phyloP scores from a whole-genome alignment of 1,139 yeast genomes.

The Taphrina flavorubra region DNA sequence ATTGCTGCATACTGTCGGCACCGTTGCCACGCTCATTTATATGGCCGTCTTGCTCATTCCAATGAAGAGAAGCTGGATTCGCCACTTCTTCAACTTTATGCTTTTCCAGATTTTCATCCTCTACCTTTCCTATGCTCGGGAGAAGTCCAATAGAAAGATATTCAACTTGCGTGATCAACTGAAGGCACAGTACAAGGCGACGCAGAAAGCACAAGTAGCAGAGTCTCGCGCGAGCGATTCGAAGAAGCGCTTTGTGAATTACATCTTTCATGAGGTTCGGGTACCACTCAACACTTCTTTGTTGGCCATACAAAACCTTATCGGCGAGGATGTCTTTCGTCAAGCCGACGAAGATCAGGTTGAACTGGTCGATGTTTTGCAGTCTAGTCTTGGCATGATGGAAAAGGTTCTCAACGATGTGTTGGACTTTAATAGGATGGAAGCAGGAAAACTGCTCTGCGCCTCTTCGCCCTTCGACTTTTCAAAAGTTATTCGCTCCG shows the following conservation, averaged over 20 bases:
- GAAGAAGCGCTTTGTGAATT: constrained; percentile 37
- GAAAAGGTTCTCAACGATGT: constrained; percentile 39
- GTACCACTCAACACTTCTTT: constrained; percentile 38
- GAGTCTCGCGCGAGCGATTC: constrained; percentile 36
- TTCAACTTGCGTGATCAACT: constrained; percentile 33
- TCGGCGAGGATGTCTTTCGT: constrained; percentile 38
- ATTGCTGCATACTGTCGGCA: constrained; percentile 14
- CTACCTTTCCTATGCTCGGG: constrained; percentile 32
- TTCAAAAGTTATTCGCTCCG: constrained; percentile 32
- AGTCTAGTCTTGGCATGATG: constrained; percentile 39
- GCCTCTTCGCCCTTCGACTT: constrained; percentile 37
- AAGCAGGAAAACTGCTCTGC: constrained; percentile 37
- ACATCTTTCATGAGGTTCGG: constrained; percentile 40
- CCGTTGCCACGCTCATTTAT: constrained; percentile 14
- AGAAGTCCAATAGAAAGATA: constrained; percentile 29
- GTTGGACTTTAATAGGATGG: constrained; percentile 40
- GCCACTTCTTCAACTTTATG: constrained; percentile 31
- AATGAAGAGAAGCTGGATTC: constrained; percentile 18
- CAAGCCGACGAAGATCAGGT: constrained; percentile 26
- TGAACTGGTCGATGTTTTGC: constrained; percentile 38
- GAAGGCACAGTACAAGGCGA: constrained; percentile 37
- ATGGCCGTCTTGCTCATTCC: constrained; percentile 26
- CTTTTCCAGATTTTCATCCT: constrained; percentile 26
- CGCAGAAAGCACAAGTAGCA: constrained; percentile 37
- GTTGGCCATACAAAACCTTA: constrained; percentile 27